Conservation (phyloP, 768 basidiomycete species). For the Pholiota conissans region DNA sequence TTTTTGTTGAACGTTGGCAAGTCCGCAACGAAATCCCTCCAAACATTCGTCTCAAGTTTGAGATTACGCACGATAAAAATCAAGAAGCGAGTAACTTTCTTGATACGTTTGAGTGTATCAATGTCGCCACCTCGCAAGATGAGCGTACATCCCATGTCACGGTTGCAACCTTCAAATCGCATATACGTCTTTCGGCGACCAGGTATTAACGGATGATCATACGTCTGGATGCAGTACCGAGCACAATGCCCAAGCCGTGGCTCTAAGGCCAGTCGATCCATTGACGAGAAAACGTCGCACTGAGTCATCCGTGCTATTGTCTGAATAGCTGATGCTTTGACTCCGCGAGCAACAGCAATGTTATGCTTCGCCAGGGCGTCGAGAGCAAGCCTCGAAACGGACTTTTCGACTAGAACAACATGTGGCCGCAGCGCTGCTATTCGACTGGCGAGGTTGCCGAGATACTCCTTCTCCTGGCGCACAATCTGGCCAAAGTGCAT, state of each 20-base stretch:
- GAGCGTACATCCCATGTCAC: constrained; percentile 93
- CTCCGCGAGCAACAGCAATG: constrained; percentile 87
- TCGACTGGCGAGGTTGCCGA: constrained; percentile 82
- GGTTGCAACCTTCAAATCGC: constrained; percentile 95
- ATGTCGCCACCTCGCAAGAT: constrained; percentile 86
- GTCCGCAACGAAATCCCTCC: constrained; percentile 86
- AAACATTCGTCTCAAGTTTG: constrained; percentile 91
- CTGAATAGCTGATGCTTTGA: constrained; percentile 85
- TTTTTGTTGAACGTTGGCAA: constrained; percentile 65
- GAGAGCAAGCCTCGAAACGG: constrained; percentile 87
- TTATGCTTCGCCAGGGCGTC: constrained; percentile 83
- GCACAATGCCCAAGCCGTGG: constrained; percentile 88
- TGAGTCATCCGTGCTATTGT: constrained; percentile 94
- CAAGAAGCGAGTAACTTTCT: constrained; percentile 91
- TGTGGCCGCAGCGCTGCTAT: constrained; percentile 93
- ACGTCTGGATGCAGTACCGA: constrained; percentile 87
- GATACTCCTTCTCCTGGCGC: constrained; percentile 91
- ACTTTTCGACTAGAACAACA: constrained; percentile 87
- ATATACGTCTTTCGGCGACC: constrained; percentile 93
- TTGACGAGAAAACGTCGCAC: constrained; percentile 92
- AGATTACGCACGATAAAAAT: constrained; percentile 91
- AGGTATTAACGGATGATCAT: constrained; percentile 93
- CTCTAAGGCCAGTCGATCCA: constrained; percentile 90
- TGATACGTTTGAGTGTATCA: constrained; percentile 79
- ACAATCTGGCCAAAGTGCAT: constrained; percentile 90